Base-by-base conservation (phyloP, 2,329 filamentous ascomycete genomes). In the Botrytis fragariae region DNA sequence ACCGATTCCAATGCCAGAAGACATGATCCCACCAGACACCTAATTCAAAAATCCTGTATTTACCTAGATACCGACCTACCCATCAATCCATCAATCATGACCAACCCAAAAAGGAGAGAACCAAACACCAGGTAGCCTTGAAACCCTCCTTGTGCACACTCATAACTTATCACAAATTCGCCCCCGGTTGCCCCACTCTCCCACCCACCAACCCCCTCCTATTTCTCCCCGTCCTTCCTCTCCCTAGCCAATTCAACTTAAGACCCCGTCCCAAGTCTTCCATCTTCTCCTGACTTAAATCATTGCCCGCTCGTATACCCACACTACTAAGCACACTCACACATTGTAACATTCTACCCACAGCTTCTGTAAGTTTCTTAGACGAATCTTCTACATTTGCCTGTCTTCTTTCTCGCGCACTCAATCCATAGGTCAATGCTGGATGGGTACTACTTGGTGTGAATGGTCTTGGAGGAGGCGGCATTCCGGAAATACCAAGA, bases 191-290 rank as follows among this genome's bases (percentile, higher is more conserved):
- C 61, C 73, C 59, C 63, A 81, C 78, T 69, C 79, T 79, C 8
- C 79, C 79, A 18, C 80, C 80, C 0, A 98, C 95, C 80, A 98
- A 95, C 0, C 96, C 96, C 76, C 94, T 89, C 71, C 96, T 85
- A 82, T 98, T 97, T 76, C 96, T 87, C 0, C 96, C 96, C 5
- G 94, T 98, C 51, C 96, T 85, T 0, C 95, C 95, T 64, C 96
- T 87, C 0, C 95, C 95, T 1, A 99, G 87, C 96, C 96, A 99
- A 82, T 99, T 99, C 79, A 98, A 90, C 83, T 98, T 99, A 75
- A 99, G 85, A 78, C 96, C 90, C 80, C 93, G 92, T 73, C 92
- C 94, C 75, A 99, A 84, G 79, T 95, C 89, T 75, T 95, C 92
- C 79, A 98, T 92, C 82, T 92, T 93, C 73, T 87, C 88, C 80